Evolutionary conservation across 805 yeast genomes (phyloP).

Genomic region (Metschnikowia peoriensis): DNA sequence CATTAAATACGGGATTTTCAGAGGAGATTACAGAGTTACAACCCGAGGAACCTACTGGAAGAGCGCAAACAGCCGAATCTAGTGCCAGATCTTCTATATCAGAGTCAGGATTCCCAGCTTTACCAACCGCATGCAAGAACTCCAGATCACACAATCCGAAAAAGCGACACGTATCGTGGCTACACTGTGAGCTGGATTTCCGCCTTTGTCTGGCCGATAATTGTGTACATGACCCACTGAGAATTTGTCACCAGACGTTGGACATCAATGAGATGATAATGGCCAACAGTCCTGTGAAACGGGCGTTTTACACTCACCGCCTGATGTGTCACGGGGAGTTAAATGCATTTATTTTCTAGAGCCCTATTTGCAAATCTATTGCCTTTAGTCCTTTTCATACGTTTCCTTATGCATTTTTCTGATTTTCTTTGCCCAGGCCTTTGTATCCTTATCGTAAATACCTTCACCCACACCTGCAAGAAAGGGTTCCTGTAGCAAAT

Average conservation of each 20-base stretch:
- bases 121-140: neutral
- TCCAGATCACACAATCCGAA: no score
- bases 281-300: neutral
- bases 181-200: slow-evolving; percentile 16
- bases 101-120: neutral
- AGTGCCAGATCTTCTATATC: neutral
- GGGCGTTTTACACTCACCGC: slow-evolving; percentile 18
- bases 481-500: slow-evolving; percentile 48
- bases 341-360: slow-evolving; percentile 17
- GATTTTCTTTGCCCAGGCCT: slow-evolving; percentile 41
- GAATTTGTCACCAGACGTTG: slow-evolving; percentile 13
- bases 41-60: neutral
- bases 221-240: slow-evolving; percentile 11
- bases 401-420: slow-evolving; percentile 33
- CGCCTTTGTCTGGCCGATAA: slow-evolving; percentile 16
- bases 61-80: neutral
- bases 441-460: slow-evolving; percentile 35
- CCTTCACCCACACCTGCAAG: slow-evolving; percentile 32
- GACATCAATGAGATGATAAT: slow-evolving; percentile 10
- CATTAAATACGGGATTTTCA: neutral
- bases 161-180: slow-evolving; percentile 13
- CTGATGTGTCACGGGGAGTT: slow-evolving; percentile 10
- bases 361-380: neutral
- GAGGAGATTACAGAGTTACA: neutral
- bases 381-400: slow-evolving; percentile 10